phyloP scores from a whole-genome alignment of 2,329 filamentous ascomycete genomes.

The Nannizziopsis barbatae region DNA sequence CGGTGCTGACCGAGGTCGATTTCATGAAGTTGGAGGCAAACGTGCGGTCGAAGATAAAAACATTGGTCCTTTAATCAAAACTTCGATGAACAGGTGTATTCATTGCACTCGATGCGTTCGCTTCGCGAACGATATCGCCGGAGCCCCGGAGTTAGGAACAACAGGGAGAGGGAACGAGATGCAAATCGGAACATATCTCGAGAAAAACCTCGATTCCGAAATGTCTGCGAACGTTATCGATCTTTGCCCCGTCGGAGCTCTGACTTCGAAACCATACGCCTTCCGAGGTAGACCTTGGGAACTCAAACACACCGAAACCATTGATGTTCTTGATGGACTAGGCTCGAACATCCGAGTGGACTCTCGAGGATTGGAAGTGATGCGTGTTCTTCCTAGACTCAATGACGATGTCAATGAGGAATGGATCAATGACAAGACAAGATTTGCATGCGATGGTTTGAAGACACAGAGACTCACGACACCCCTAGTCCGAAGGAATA shows the following conservation, averaged over 20 bases:
- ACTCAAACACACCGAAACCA: constrained; percentile 86
- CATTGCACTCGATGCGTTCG: constrained; percentile 97
- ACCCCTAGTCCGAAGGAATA: constrained; percentile 74
- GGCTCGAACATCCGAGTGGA: constrained; percentile 94
- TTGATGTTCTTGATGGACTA: constrained; percentile 85
- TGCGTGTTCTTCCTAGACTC: constrained; percentile 82
- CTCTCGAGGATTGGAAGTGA: constrained; percentile 85
- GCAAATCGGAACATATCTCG: constrained; percentile 95
- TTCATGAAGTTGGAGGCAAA: constrained; percentile 93
- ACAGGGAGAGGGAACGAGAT: constrained; percentile 92
- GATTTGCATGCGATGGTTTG: constrained; percentile 91
- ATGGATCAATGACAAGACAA: constrained; percentile 98
- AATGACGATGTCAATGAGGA: constrained; percentile 99
- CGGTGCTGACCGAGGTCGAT: constrained; percentile 86
- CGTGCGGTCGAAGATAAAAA: constrained; percentile 99
- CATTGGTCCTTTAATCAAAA: constrained; percentile 95
- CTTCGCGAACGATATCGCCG: constrained; percentile 94
- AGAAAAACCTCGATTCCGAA: constrained; percentile 86
- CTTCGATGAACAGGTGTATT: constrained; percentile 99
- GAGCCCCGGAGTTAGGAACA: constrained; percentile 88
- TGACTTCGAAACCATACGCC: constrained; percentile 94
- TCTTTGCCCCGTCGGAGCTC: constrained; percentile 89
- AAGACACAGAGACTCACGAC: constrained; percentile 94
- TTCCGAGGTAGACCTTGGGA: constrained; percentile 97
- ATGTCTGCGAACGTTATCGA: constrained; percentile 96